Evolutionary conservation across 345 rosid species (phyloP), one percentile per base, ranked within the genome.

Genomic region (Zanthoxylum bungeanum): DNA sequence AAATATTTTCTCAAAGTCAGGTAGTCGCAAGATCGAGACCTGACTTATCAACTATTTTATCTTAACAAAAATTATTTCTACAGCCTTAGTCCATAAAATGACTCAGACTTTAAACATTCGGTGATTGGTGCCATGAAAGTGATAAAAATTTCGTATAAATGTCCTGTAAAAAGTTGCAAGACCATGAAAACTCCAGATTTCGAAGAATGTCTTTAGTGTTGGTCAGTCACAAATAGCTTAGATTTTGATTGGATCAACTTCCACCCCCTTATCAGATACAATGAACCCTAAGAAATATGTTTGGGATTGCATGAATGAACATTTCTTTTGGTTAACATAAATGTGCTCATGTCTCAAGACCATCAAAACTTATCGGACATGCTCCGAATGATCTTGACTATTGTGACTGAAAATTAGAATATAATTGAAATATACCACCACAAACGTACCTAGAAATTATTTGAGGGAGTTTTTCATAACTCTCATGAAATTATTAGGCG

Each of bases 371-470:
- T n/a, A n/a, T n/a, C n/a, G n/a, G n/a, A n/a, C n/a, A n/a, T n/a
- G n/a, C n/a, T n/a, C n/a, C n/a, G n/a, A n/a, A n/a, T n/a, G n/a
- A n/a, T n/a, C n/a, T n/a, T n/a, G n/a, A n/a, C n/a, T n/a, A n/a
- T n/a, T n/a, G n/a, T n/a, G n/a, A 19, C 42, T 69, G 25, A 22
- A 47, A 4, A 65, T 65, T 1, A 70, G 27, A 11, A 70, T 70
- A 6, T 70, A 52, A 16, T 58, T 28, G 27, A 70, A 57, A 2
- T 73, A 52, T 5, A 64, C 39, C 0, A 52, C 42, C 1, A 64
- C 0, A 64, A 72, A 63, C 6, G 36, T 72, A 1, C 55, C 21
- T 0, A 72, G 4, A 19, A 72, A 64, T 0, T 22, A 19, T 0
- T 37, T 9, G 0, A 64, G 16, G 0, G 64, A 7, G 2, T 55